Percentiles rank a stretch among this genome's conserved stretches.
Evolutionary conservation across 139 green algal genomes (phyloP).

Genomic region (Chlamydomonas eustigma): DNA sequence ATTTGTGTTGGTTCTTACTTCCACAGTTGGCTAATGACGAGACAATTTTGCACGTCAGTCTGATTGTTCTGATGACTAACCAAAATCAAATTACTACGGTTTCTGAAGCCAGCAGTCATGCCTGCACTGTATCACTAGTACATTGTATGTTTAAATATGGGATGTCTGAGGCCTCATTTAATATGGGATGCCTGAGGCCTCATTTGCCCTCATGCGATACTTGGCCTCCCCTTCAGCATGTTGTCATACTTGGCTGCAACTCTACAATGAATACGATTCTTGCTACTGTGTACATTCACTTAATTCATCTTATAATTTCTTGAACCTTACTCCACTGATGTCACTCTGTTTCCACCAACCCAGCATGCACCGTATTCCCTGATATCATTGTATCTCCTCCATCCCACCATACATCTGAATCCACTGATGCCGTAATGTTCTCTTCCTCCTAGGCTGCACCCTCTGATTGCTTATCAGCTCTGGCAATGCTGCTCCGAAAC

Average conservation of each 20-base stretch:
- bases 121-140: no score
- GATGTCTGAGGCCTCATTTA: no score
- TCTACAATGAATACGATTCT: no score
- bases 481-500: constrained; percentile 34
- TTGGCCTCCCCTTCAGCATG: no score
- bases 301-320: background rate
- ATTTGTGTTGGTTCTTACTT: no score
- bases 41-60: constrained; percentile 69
- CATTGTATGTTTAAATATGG: no score
- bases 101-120: constrained; percentile 40
- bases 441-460: constrained; percentile 28
- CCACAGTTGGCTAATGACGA: constrained; percentile 52
- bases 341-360: background rate
- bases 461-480: constrained; percentile 23
- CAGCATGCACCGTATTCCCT: background rate
- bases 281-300: background rate
- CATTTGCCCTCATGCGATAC: no score
- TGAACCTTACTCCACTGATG: background rate
- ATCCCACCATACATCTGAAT: background rate
- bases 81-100: constrained; percentile 47
- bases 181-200: no score
- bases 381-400: constrained; percentile 1
- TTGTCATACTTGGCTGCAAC: no score
- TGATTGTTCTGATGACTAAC: constrained; percentile 30
- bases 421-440: background rate